phyloP scores from a whole-genome alignment of 805 yeast genomes.

The Yarrowia sp. region DNA sequence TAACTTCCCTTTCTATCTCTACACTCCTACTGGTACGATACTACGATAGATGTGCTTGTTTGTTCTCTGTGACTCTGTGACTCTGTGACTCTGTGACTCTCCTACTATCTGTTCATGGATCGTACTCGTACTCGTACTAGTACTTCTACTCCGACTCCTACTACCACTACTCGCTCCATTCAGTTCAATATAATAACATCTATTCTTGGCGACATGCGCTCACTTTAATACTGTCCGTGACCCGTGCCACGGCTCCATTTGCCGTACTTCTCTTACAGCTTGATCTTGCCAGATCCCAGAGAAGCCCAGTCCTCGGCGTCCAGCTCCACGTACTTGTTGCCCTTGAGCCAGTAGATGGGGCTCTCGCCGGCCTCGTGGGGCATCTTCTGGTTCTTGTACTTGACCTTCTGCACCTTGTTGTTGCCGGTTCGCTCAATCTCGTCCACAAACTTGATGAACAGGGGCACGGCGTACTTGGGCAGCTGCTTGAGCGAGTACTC shows the following conservation, averaged over 20 bases:
- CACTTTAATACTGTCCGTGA: background rate
- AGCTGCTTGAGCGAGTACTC: constrained; percentile 44
- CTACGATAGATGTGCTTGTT: too few relatives aligned
- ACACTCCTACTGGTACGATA: too few relatives aligned
- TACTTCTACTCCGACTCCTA: too few relatives aligned
- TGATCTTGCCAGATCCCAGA: constrained; percentile 34
- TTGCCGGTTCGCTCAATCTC: constrained; percentile 68
- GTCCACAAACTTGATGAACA: constrained; percentile 66
- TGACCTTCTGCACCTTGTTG: constrained; percentile 80
- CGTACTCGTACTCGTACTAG: too few relatives aligned
- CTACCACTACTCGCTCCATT: too few relatives aligned
- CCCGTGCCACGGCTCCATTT: background rate
- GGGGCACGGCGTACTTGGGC: constrained; percentile 84
- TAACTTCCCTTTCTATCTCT: too few relatives aligned
- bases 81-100: too few relatives aligned
- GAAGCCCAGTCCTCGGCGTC: constrained; percentile 54
- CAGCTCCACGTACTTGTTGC: constrained; percentile 52
- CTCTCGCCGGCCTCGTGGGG: constrained; percentile 43
- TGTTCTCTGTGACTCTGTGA: too few relatives aligned
- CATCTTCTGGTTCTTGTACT: constrained; percentile 39
- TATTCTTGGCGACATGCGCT: background rate
- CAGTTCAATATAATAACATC: background rate
- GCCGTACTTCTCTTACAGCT: constrained; percentile 35
- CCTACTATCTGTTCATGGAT: too few relatives aligned
- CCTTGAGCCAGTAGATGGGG: constrained; percentile 66